Evolutionary conservation across 495 filamentous ascomycete genomes (phyloP), one percentile per base, ranked within the genome.

Genomic region (Penicillium roqueforti): DNA sequence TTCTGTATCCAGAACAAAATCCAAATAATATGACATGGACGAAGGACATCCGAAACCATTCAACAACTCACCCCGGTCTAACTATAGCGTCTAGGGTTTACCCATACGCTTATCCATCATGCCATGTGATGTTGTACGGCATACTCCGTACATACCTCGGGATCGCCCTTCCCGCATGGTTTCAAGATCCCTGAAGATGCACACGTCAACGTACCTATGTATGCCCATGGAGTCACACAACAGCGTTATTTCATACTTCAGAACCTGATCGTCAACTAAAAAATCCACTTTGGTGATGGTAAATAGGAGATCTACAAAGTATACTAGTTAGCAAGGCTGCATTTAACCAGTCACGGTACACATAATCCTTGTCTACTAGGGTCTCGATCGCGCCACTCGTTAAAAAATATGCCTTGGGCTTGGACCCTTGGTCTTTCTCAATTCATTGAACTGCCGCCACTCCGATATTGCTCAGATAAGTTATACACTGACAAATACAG

Each of bases 81-180:
- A n/a, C n/a, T n/a, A n/a, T n/a, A n/a, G n/a, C n/a, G n/a, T 11
- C 14, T 44, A 44, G 56, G 51, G 32, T 57, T 57, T 48, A 51
- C 42, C 45, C 45, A 44, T 56, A n/a, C n/a, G n/a, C 25, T 20
- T 48, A 39, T 38, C 54, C 52, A 56, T 64, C 61, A 61, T 53
- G 61, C 61, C 61, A 62, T 36, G 32, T n/a, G 5, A 36, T 36
- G 29, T 5, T 32, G 29, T 13, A 26, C 25, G 25, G 25, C 4
- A 10, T 31, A 31, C n/a, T n/a, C n/a, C n/a, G 28, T 31, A 36
- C 32, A 16, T 65, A n/a, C 53, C 59, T 59, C 59, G 59, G 62
- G 56, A 65, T 62, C 59, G 42, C 36, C 62, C 51, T 56, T 56
- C 50, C 57, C 57, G 59, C 59, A 47, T 16, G 36, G 29, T 42